phyloP scores from a whole-genome alignment of 2,329 filamentous ascomycete genomes.

The Aspergillus tanneri region DNA sequence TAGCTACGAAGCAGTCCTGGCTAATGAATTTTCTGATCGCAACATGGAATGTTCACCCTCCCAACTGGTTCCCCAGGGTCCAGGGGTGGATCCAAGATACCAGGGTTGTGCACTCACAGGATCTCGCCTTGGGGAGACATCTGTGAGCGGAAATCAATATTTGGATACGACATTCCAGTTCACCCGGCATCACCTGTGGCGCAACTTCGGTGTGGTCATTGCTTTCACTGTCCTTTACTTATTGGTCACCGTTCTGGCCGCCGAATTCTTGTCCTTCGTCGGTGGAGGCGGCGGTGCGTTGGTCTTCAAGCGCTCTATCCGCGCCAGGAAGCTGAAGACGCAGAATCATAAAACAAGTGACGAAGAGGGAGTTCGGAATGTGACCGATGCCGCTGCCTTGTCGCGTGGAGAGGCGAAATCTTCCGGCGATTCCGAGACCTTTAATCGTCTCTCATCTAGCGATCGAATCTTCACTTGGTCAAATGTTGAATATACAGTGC shows the following conservation, averaged over 20 bases:
- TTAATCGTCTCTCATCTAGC: slow-evolving; percentile 52
- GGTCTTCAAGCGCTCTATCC: slow-evolving; percentile 68
- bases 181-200: slow-evolving; percentile 59
- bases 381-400: slow-evolving; percentile 27
- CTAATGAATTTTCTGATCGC: slow-evolving; percentile 63
- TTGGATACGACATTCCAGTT: slow-evolving; percentile 57
- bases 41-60: slow-evolving; percentile 59
- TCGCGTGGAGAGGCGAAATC: slow-evolving; percentile 29
- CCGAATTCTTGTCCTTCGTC: slow-evolving; percentile 66
- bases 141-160: slow-evolving; percentile 57
- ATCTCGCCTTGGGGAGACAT: slow-evolving; percentile 51
- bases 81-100: slow-evolving; percentile 54
- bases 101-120: slow-evolving; percentile 65
- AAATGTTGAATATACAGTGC: slow-evolving; percentile 70
- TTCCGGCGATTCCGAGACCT: slow-evolving; percentile 34
- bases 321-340: slow-evolving; percentile 55
- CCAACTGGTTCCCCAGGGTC: slow-evolving; percentile 61
- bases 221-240: slow-evolving; percentile 75
- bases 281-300: slow-evolving; percentile 65
- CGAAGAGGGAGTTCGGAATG: slow-evolving; percentile 55
- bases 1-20: slow-evolving; percentile 65
- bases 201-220: slow-evolving; percentile 75
- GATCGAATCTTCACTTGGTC: slow-evolving; percentile 70
- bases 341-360: slow-evolving; percentile 49
- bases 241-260: slow-evolving; percentile 66